A percentile compares a stretch with the other conserved stretches of the same genome.
phyloP scores from a whole-genome alignment of 495 filamentous ascomycete genomes.

The Hamigera avellanea region DNA sequence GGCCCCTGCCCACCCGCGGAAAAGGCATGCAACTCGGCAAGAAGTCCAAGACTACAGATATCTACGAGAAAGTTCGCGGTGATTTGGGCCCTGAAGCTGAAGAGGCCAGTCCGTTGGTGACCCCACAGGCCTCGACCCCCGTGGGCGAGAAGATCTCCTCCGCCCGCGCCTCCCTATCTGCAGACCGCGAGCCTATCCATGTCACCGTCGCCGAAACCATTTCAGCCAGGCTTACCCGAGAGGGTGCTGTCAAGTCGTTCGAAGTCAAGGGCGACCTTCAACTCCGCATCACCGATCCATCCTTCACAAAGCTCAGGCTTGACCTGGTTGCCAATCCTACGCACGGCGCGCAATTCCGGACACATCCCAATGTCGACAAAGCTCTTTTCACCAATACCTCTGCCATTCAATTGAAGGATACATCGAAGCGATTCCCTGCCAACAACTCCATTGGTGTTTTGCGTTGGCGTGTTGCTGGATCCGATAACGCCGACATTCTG shows the following conservation, averaged over 20 bases:
- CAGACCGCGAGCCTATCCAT: constrained; percentile 72
- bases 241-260: constrained; percentile 72
- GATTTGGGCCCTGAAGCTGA: constrained; percentile 66
- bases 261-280: constrained; percentile 84
- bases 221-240: constrained; percentile 72
- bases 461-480: constrained; percentile 68
- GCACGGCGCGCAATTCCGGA: constrained; percentile 75
- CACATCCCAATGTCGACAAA: constrained; percentile 92
- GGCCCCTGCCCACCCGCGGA: constrained; percentile 60
- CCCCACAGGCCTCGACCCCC: constrained; percentile 41
- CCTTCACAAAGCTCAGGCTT: constrained; percentile 80
- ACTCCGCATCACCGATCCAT: constrained; percentile 74
- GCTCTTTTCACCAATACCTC: constrained; percentile 65
- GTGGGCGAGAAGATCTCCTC: constrained; percentile 44
- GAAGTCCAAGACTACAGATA: constrained; percentile 92
- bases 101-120: constrained; percentile 66
- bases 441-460: constrained; percentile 85
- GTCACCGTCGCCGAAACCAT: constrained; percentile 80
- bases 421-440: constrained; percentile 73
- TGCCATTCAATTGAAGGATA: constrained; percentile 74
- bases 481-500: constrained; percentile 58
- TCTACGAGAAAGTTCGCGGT: constrained; percentile 89
- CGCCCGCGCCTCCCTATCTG: constrained; percentile 48
- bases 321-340: constrained; percentile 61
- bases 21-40: constrained; percentile 99